Conservation (phyloP, 2,329 filamentous ascomycete genomes). For the Zelopaecilomyces penicillatus region DNA sequence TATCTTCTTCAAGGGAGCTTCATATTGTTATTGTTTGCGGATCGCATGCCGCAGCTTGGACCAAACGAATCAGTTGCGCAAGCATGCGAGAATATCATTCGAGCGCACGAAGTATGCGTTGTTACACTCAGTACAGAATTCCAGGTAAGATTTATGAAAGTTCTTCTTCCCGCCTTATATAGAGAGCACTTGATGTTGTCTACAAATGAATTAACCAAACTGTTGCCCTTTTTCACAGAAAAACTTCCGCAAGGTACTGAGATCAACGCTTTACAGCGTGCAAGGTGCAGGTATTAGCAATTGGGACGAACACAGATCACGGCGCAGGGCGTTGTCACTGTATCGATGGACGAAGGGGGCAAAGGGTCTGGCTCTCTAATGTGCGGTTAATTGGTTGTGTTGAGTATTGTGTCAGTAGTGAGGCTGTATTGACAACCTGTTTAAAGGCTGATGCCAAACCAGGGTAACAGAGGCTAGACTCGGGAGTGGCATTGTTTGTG, state of each 20-base stretch:
- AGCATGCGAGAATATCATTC: constrained; percentile 41
- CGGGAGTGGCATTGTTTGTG: too few species aligned
- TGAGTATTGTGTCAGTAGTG: background rate
- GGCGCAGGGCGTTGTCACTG: constrained; percentile 41
- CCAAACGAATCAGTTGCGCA: constrained; percentile 37
- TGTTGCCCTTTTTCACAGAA: constrained; percentile 25
- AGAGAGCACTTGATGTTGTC: background rate
- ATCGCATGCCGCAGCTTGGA: constrained; percentile 39
- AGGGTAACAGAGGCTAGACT: too few species aligned
- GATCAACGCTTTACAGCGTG: constrained; percentile 39
- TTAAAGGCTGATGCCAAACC: too few species aligned
- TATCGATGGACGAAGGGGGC: constrained; percentile 41
- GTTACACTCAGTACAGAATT: constrained; percentile 42
- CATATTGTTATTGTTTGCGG: constrained; percentile 39
- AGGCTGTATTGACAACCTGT: too few species aligned
- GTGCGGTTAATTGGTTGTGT: background rate
- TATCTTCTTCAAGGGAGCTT: constrained; percentile 44
- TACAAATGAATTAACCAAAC: background rate
- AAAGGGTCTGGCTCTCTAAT: constrained; percentile 23
- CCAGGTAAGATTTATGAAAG: constrained; percentile 25
- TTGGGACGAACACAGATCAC: constrained; percentile 35
- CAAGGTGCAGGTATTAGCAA: constrained; percentile 31
- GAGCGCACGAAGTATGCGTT: constrained; percentile 42
- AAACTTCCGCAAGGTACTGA: constrained; percentile 46
- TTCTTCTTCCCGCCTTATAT: background rate